Evolutionary conservation across 2,329 filamentous ascomycete genomes (phyloP).

Genomic region (Paracamarosporium sp.): DNA sequence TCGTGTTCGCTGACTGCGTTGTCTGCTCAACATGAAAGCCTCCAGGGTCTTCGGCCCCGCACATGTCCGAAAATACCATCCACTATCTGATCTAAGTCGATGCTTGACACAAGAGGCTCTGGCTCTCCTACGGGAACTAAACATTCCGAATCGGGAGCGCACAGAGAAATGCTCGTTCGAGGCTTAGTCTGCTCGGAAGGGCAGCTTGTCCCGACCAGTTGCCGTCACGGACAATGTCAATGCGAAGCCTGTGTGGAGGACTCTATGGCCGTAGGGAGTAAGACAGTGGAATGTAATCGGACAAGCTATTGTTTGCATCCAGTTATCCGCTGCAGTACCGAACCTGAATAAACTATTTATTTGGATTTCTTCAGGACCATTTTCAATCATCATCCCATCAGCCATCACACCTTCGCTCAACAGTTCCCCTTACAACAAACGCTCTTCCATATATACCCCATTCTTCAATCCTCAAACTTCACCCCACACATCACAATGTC

Average conservation of each 20-base stretch:
- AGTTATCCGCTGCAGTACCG: slow-evolving; percentile 41
- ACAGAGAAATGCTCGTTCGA: slow-evolving; percentile 33
- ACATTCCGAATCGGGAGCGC: slow-evolving; percentile 28
- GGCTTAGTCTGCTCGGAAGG: slow-evolving; percentile 33
- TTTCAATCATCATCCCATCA: slow-evolving; percentile 26
- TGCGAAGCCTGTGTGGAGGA: slow-evolving; percentile 21
- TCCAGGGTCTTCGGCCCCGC: slow-evolving; percentile 33
- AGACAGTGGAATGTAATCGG: slow-evolving; percentile 12
- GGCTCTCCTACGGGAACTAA: slow-evolving; percentile 39
- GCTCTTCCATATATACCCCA: slow-evolving; percentile 4
- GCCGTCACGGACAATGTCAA: slow-evolving; percentile 27
- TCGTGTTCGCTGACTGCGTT: neutral
- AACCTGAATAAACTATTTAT: slow-evolving; percentile 41
- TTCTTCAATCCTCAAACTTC: slow-evolving; percentile 15
- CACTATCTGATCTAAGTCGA: slow-evolving; percentile 14
- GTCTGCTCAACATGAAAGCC: neutral
- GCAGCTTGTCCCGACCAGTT: slow-evolving; percentile 33
- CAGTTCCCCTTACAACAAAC: slow-evolving; percentile 12
- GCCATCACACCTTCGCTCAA: slow-evolving; percentile 19
- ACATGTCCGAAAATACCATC: slow-evolving; percentile 25
- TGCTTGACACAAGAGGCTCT: slow-evolving; percentile 24
- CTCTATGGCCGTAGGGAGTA: slow-evolving; percentile 29
- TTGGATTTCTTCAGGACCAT: slow-evolving; percentile 20
- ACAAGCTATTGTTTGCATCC: slow-evolving; percentile 29
- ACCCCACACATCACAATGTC: slow-evolving; percentile 41